Base-by-base conservation (phyloP, 139 green algal species). In the Astrephomene gubernaculifera region DNA sequence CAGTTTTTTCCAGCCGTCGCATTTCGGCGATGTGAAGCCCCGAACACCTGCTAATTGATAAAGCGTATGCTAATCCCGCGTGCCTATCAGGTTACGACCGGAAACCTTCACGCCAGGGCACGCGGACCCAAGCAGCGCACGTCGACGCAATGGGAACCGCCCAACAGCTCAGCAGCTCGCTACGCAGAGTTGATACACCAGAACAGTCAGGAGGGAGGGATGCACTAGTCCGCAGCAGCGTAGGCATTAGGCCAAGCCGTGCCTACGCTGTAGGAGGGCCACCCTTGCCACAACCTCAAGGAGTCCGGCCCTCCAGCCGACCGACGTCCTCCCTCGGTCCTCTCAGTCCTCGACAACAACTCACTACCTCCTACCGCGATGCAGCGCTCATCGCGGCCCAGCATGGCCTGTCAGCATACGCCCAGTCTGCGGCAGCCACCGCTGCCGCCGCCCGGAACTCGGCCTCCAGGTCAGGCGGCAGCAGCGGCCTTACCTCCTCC, bases 341-440 rank as follows among this genome's bases (percentile, higher is more conserved):
- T 70, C 27, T 43, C 25, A 84, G 78, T 31, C 78, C 78, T 1
- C 78, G 78, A 1, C 27, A 31, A 22, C 31, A 75, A 27, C 35
- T 43, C 14, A 45, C n/a, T 41, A 73, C 5, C 21, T 84, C 78
- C 4, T 84, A 84, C 22, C 61, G 78, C 35, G 78, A 84, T 24
- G 63, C 64, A 9, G 78, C 78, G 33, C 22, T 84, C 17, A 44
- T 70, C 4, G 78, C 78, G 4, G 61, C 78, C 10, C 63, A 74
- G 63, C 63, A 84, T 24, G 78, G 78, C 4, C 63, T 84, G 6
- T 49, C 43, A 2, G 78, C 78, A 7, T 84, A 84, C 60, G 78
- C 43, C 3, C 61, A 52, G 2, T 74, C 78, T 8, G 78, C 78
- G 2, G 76, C 76, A 1, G 60, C 76, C 12, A 60, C 60, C 0